These are phyloP conservation scores for Dactylonectria macrodidyma DNA, from an alignment of 2,329 filamentous ascomycete genomes.

Conservation along the genomic window DNA sequence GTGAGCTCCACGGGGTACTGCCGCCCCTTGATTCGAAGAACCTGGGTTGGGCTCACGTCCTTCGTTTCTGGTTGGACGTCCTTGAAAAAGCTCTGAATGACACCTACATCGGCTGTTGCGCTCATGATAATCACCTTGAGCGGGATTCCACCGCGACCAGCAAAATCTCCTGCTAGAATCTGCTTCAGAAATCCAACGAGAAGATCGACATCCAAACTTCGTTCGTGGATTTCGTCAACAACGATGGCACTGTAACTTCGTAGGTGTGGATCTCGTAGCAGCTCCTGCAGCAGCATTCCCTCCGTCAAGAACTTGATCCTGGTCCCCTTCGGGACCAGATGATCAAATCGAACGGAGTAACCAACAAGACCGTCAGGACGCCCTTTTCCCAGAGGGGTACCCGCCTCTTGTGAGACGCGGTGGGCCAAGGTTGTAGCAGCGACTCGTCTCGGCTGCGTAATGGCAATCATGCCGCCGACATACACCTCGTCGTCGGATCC, in stretches of 20 bases:
- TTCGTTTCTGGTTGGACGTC: conserved; percentile 39
- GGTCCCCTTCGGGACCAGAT: conserved; percentile 84
- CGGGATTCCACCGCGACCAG: conserved; percentile 78
- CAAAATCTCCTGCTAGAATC: conserved; percentile 74
- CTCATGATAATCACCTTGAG: conserved; percentile 97
- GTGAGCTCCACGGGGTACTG: conserved; percentile 87
- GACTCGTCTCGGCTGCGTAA: conserved; percentile 94
- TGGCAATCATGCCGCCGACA: conserved; percentile 87
- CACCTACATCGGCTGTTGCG: conserved; percentile 91
- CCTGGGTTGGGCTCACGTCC: conserved; percentile 52
- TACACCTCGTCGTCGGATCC: conserved; percentile 58
- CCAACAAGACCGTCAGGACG: conserved; percentile 74
- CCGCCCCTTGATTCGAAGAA: conserved; percentile 83
- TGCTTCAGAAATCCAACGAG: conserved; percentile 90
- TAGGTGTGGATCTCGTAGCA: conserved; percentile 87
- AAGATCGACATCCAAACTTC: conserved; percentile 94
- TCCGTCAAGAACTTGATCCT: conserved; percentile 96
- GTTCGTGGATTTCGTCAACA: conserved; percentile 97
- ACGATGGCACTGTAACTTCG: conserved; percentile 90
- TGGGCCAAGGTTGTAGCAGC: conserved; percentile 92
- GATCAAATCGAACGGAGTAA: conserved; percentile 96
- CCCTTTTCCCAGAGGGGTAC: conserved; percentile 64
- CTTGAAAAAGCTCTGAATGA: conserved; percentile 82
- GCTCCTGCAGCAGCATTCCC: conserved; percentile 95
- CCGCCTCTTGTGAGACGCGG: conserved; percentile 85